Base-by-base conservation (phyloP, 2,329 filamentous ascomycete species). In the Xylaria sp. region DNA sequence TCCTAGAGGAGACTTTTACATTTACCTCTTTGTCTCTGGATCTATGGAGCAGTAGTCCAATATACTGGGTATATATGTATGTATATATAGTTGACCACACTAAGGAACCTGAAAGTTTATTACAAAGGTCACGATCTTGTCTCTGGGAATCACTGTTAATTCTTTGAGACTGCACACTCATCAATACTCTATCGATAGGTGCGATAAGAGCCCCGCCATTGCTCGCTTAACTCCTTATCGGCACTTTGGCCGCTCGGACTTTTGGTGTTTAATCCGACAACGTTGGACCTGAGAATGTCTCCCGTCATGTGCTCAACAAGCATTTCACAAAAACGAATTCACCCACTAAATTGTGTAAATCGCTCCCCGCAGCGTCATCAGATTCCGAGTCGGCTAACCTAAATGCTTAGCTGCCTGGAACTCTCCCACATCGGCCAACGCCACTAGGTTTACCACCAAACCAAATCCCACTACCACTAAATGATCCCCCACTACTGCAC, bases 171-270 rank as follows among this genome's bases (percentile, higher is more conserved):
- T 28, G 5, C 28, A 28, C 5, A 28, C 28, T 28, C 2, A 28
- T 28, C 28, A 20, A 37, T n/a, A 8, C 20, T 23, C 9, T 70
- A 70, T 66, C 66, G 69, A 64, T 69, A 71, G 34, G 1, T 0
- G 0, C 2, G 63, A 68, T 63, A 66, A 63, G 32, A 25, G 3
- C 2, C 20, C 9, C 18, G 3, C 6, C 12, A 15, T 52, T 20
- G 4, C 39, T 69, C 66, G 69, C 58, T 71, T 71, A 71, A 62
- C 10, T 59, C n/a, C 59, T 63, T 71, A 69, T 71, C 69, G 39
- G 20, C 18, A 12, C 20, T n/a, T 44, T 7, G 18, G 41, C 15
- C 7, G 34, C 37, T 63, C 54, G 48, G 63, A 59, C 28, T 44
- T 67, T 64, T 55, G 13, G 32, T 20, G 8, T 58, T 50, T 37